Evolutionary conservation across 495 filamentous ascomycete species (phyloP), one percentile per base, ranked within the genome.

Genomic region (Penicillium alfredii): DNA sequence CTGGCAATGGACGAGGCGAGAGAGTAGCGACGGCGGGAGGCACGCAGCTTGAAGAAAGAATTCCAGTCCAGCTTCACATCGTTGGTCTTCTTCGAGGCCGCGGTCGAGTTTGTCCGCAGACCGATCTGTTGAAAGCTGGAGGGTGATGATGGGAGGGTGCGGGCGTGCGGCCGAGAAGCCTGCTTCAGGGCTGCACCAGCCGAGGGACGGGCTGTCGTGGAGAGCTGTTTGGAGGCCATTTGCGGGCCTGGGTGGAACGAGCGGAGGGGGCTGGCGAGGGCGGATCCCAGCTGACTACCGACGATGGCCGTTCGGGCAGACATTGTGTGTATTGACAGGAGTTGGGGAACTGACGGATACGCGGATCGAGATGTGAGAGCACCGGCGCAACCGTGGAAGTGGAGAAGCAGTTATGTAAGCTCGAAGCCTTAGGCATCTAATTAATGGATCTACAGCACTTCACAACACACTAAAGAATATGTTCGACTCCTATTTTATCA

Each of bases 41-140:
- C 80, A 53, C 92, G 90, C 31, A 97, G 81, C 45, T 72, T 73
- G 74, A 98, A 89, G 76, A 94, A 98, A 24, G 77, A 77, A 68
- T 96, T 83, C 92, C 92, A 98, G 63, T 88, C 79, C 12, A 94
- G 78, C 17, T 65, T 65, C 21, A 56, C 59, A 14, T 59, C 33
- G 30, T 56, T 44, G 14, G 49, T n/a, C n/a, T n/a, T 45, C 33
- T 23, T 0, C 6, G 58, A 12, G 6, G 64, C 38, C 16, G 60
- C 39, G 14, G 68, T 54, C 17, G 66, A 55, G 38, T 66, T 56
- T 11, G 63, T 36, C 14, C 64, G 55, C 15, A 69, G 44, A 33
- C 60, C 63, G 9, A 55, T 57, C 37, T 60, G 44, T 8, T 59
- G 62, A n/a, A n/a, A n/a, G n/a, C n/a, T n/a, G 41, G 41, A 42